Percentiles rank a stretch among this genome's conserved stretches.
Conservation (phyloP, 352 stramenopile species). For the Pythium sp. region DNA sequence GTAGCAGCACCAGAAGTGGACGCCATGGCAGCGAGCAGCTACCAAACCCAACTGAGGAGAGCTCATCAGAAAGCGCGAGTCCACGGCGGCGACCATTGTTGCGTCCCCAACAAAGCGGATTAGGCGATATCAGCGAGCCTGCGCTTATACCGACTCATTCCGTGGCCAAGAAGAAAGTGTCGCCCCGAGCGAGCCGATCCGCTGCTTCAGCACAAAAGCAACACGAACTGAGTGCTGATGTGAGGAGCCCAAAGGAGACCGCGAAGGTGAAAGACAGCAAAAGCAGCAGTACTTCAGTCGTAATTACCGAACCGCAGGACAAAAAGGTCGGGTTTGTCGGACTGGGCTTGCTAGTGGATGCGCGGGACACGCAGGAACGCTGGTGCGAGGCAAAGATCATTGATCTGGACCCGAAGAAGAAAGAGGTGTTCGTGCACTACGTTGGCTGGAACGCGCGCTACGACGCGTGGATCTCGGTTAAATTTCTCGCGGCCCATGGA, state of each 20-base stretch:
- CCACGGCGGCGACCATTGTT: slow-evolving; percentile 9
- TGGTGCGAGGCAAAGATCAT: slow-evolving; percentile 68
- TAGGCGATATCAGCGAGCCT: slow-evolving; percentile 3
- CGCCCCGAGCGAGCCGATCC: not conserved
- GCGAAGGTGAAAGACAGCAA: not conserved
- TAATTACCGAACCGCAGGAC: not conserved
- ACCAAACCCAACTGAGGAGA: not conserved
- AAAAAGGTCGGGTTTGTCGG: slow-evolving; percentile 19
- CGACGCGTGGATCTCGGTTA: slow-evolving; percentile 51
- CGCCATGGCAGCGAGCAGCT: not conserved
- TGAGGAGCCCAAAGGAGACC: not conserved
- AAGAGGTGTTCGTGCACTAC: slow-evolving; percentile 61
- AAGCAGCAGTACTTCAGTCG: not conserved
- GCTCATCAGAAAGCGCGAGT: not conserved
- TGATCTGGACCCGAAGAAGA: slow-evolving; percentile 32
- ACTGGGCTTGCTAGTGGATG: slow-evolving; percentile 54
- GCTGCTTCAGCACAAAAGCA: not conserved
- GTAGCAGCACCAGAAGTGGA: not conserved
- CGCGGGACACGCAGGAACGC: slow-evolving; percentile 45
- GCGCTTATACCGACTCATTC: slow-evolving; percentile 22
- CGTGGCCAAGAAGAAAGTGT: slow-evolving; percentile 25
- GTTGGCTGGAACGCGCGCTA: slow-evolving; percentile 77
- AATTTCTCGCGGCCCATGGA: slow-evolving; percentile 52
- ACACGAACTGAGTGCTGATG: not conserved
- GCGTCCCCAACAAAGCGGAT: not conserved